A percentile compares a stretch with the other conserved stretches of the same genome.
phyloP scores from a whole-genome alignment of 2,329 filamentous ascomycete genomes.

The Neopestalotiopsis sp. region DNA sequence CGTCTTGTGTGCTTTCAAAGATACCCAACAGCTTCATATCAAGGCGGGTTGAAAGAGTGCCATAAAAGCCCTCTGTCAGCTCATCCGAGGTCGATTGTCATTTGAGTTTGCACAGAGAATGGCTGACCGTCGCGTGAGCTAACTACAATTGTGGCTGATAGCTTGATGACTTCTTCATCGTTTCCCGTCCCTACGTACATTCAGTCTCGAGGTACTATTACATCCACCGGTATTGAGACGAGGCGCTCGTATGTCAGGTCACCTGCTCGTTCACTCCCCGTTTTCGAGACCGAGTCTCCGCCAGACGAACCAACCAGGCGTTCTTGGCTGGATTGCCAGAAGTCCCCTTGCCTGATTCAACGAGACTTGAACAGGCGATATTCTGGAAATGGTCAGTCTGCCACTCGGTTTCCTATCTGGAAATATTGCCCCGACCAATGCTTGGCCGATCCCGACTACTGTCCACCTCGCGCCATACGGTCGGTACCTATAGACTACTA shows the following conservation, averaged over 20 bases:
- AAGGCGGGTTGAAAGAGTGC: not conserved
- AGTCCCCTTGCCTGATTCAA: too few relatives aligned
- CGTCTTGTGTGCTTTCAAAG: too few relatives aligned
- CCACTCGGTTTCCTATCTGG: constrained; percentile 15
- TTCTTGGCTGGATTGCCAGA: too few relatives aligned
- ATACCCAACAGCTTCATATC: not conserved
- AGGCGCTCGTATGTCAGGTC: not conserved
- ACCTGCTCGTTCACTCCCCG: not conserved
- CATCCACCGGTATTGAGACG: not conserved
- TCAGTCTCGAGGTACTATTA: too few relatives aligned
- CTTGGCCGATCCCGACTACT: not conserved
- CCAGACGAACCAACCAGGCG: not conserved
- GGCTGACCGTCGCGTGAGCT: not conserved
- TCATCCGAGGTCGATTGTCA: not conserved
- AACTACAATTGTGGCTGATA: not conserved
- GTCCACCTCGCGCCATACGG: constrained; percentile 8
- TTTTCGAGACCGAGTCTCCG: not conserved
- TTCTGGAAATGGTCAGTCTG: constrained; percentile 1
- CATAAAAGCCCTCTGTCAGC: not conserved
- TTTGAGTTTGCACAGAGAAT: not conserved
- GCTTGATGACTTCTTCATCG: not conserved
- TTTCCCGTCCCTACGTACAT: not conserved
- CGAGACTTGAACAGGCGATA: not conserved
- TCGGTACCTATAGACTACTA: not conserved
- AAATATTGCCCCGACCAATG: constrained; percentile 8